phyloP scores from a whole-genome alignment of 352 stramenopile genomes.

The Globisporangium radiosum region DNA sequence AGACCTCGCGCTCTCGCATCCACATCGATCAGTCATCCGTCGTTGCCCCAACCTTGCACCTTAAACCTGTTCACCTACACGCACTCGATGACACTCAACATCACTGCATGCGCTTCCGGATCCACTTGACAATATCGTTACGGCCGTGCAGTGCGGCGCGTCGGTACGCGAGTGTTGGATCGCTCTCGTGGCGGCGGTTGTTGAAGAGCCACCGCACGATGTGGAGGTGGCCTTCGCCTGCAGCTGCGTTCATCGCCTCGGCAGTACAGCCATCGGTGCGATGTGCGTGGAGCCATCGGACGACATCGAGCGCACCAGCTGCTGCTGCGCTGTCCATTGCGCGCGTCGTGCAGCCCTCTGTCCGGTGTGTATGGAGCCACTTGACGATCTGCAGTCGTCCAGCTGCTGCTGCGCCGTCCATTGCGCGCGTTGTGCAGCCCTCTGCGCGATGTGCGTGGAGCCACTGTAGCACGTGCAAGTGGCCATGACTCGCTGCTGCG shows the following conservation, averaged over 20 bases:
- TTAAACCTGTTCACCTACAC: neutral
- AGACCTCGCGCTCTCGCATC: no score
- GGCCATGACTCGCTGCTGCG: conserved; percentile 1
- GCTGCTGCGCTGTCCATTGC: conserved; percentile 7
- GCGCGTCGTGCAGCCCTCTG: conserved; percentile 4
- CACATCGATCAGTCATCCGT: neutral
- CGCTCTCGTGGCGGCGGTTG: conserved; percentile 6
- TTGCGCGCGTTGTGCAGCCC: conserved; percentile 7
- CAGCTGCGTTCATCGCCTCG: conserved; percentile 8
- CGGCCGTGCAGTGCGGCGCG: conserved; percentile 5
- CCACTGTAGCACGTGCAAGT: conserved; percentile 8
- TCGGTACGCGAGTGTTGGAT: conserved; percentile 1
- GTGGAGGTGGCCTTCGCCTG: conserved; percentile 8
- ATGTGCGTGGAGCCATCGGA: conserved; percentile 13
- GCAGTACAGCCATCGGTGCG: conserved; percentile 10
- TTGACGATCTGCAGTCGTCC: conserved; percentile 8
- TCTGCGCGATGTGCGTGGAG: conserved; percentile 5
- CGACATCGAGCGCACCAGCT: conserved; percentile 2
- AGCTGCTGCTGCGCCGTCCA: conserved; percentile 5
- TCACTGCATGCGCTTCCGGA: conserved; percentile 2
- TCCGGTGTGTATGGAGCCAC: conserved; percentile 7
- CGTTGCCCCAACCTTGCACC: neutral
- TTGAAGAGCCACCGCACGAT: conserved; percentile 14
- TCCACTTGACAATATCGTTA: conserved; percentile 13
- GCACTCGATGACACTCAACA: no score